Base-by-base conservation (phyloP, 2,329 filamentous ascomycete species). In the Orbilia ellipsospora region DNA sequence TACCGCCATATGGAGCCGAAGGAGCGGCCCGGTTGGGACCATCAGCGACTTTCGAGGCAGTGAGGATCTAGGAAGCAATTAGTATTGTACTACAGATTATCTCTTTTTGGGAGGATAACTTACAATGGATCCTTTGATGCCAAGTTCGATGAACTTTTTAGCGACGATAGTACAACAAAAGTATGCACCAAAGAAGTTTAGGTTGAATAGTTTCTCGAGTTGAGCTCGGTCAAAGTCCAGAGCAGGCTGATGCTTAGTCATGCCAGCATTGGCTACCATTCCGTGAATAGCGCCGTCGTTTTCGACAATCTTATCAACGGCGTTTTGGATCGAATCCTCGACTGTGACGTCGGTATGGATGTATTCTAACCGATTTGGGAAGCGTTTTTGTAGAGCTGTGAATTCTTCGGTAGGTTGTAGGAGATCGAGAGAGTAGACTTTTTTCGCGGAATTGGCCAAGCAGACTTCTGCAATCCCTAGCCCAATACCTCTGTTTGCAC, bases 1-100 rank as follows among this genome's bases (percentile, higher is more conserved):
- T 76, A 4, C 62, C 73, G 8, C 64, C 64, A 50, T 76, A 85
- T 0, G 84, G 83, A 0, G 85, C 85, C 4, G 85, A 86, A 1
- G 85, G 86, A 8, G 84, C 85, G 13, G 85, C 85, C 16, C 84
- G 81, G 79, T 86, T 85, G 0, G 84, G 84, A 1, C 84, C 82
- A 78, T 86, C 85, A 2, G 81, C 83, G 2, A 85, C 84, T 84
- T 86, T 86, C 72, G 81, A 82, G 0, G 84, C 82, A 4, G 84
- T 86, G 79, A 85, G 36, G 18, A 61, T 84, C 64, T 85, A 68
- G 82, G 40, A n/a, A 5, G 6, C 42, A n/a, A n/a, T 69, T 69
- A 69, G 50, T 18, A 44, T 62, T 54, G 23, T 4, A 23, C 4
- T 23, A 23, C 1, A 4, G 16, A 1, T 26, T 36, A 13, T 48